A percentile compares a stretch with the other conserved stretches of the same genome.
These are phyloP conservation scores for Wickerhamomyces mucosus DNA, from an alignment of 805 yeast species.

Conservation along the genomic window DNA sequence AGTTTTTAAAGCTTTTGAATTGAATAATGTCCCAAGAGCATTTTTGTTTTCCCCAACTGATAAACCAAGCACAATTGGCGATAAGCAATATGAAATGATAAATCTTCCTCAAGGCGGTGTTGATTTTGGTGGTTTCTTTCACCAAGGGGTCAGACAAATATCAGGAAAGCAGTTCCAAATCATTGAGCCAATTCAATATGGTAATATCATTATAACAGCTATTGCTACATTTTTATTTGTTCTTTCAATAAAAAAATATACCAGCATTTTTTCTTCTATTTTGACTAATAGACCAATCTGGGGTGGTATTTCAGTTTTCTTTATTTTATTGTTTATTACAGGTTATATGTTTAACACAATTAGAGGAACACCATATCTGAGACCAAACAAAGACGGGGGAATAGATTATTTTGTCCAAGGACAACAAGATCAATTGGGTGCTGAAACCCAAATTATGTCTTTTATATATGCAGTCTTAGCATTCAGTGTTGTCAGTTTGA, in stretches of 20 bases:
- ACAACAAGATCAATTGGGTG: conserved; percentile 70
- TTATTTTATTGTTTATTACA: conserved; percentile 61
- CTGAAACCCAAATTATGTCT: conserved; percentile 83
- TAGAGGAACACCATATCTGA: conserved; percentile 51
- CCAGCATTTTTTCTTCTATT: conserved; percentile 28
- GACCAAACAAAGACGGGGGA: conserved; percentile 28
- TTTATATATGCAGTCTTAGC: conserved; percentile 64
- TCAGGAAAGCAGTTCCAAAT: conserved; percentile 17
- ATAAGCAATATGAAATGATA: conserved; percentile 19
- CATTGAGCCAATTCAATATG: conserved; percentile 29
- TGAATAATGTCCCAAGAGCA: conserved; percentile 74
- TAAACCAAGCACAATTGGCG: conserved; percentile 15
- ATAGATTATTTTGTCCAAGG: conserved; percentile 42
- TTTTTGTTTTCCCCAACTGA: conserved; percentile 48
- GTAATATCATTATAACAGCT: conserved; percentile 24
- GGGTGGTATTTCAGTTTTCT: conserved; percentile 58
- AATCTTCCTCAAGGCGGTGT: conserved; percentile 22
- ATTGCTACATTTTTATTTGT: conserved; percentile 24
- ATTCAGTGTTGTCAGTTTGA: conserved; percentile 45
- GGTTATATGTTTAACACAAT: conserved; percentile 95
- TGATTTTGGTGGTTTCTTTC: conserved; percentile 24
- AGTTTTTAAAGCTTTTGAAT: conserved; percentile 29
- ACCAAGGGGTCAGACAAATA: conserved; percentile 18
- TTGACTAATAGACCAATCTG: conserved; percentile 52
- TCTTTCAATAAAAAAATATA: conserved; percentile 22